Conservation (phyloP, 192 early-diverging fungal genomes). For the Entophlyctis luteolus region DNA sequence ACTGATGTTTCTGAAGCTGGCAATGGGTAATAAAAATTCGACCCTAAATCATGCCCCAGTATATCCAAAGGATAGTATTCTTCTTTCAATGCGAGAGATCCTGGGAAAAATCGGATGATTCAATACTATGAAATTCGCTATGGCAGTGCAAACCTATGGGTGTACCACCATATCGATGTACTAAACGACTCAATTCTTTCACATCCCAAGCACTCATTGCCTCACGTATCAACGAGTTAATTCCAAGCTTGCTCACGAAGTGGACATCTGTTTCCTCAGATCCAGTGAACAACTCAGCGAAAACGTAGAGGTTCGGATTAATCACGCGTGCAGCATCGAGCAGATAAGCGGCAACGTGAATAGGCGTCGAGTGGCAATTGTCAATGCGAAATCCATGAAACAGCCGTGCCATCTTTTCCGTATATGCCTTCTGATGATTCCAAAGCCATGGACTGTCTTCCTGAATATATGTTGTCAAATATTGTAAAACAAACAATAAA, state of each 20-base stretch:
- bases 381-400: slow-evolving; percentile 98
- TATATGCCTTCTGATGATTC: slow-evolving; percentile 88
- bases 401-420: slow-evolving; percentile 74
- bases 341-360: slow-evolving; percentile 89
- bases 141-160: slow-evolving; percentile 64
- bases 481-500: background rate
- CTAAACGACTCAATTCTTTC: slow-evolving; percentile 80
- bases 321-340: slow-evolving; percentile 81
- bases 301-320: slow-evolving; percentile 89
- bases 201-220: slow-evolving; percentile 98
- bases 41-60: slow-evolving; percentile 51
- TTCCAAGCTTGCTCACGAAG: slow-evolving; percentile 89
- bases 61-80: slow-evolving; percentile 69
- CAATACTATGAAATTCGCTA: background rate
- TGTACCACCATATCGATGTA: slow-evolving; percentile 87
- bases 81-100: slow-evolving; percentile 50
- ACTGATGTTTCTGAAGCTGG: slow-evolving; percentile 52
- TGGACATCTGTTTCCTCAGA: slow-evolving; percentile 88
- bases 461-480: slow-evolving; percentile 10
- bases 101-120: slow-evolving; percentile 22
- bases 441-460: slow-evolving; percentile 94
- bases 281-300: slow-evolving; percentile 98
- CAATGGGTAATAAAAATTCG: slow-evolving; percentile 21
- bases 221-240: slow-evolving; percentile 95
- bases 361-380: slow-evolving; percentile 98